Percentiles rank a stretch among this genome's conserved stretches.
phyloP scores from a whole-genome alignment of 1,284 basidiomycete species.

The Anthracocystis walkeri region DNA sequence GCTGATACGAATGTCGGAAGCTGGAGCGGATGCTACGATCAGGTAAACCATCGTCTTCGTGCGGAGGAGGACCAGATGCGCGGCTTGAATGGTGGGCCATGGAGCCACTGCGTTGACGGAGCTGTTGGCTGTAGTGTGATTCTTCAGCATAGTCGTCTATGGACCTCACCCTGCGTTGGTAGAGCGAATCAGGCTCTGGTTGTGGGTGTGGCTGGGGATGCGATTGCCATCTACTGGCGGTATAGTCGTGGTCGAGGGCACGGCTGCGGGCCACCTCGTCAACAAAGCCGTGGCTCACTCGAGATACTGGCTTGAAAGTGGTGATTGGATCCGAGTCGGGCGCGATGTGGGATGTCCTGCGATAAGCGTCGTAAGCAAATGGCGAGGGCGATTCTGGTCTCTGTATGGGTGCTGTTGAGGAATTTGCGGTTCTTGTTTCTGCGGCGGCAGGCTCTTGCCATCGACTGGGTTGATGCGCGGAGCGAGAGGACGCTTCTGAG shows the following conservation, averaged over 20 bases:
- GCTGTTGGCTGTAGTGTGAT: slow-evolving; percentile 10
- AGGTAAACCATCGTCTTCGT: slow-evolving; percentile 24
- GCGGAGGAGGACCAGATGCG: neutral
- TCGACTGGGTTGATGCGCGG: slow-evolving; percentile 2
- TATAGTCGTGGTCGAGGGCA: slow-evolving; percentile 11
- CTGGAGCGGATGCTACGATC: slow-evolving; percentile 20
- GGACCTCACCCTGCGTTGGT: slow-evolving; percentile 28
- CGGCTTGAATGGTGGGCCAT: slow-evolving; percentile 17
- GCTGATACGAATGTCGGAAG: slow-evolving; percentile 25
- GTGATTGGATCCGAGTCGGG: neutral
- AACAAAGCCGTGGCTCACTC: slow-evolving; percentile 18
- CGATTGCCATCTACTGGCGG: neutral
- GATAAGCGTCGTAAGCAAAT: slow-evolving; percentile 39
- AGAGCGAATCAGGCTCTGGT: neutral
- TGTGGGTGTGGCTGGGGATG: slow-evolving; percentile 3
- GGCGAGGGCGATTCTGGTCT: slow-evolving; percentile 40
- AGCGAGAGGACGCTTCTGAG: neutral
- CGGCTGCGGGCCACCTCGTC: slow-evolving; percentile 17
- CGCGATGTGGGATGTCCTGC: slow-evolving; percentile 12
- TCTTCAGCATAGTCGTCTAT: slow-evolving; percentile 42
- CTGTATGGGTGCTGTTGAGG: neutral
- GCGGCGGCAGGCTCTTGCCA: slow-evolving; percentile 3
- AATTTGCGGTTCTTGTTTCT: neutral
- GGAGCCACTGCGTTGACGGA: slow-evolving; percentile 19
- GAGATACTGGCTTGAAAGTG: neutral